These are phyloP conservation scores for Mesembryanthemum crystallinum DNA, from an alignment of 148 eudicot species.

Conservation along the genomic window DNA sequence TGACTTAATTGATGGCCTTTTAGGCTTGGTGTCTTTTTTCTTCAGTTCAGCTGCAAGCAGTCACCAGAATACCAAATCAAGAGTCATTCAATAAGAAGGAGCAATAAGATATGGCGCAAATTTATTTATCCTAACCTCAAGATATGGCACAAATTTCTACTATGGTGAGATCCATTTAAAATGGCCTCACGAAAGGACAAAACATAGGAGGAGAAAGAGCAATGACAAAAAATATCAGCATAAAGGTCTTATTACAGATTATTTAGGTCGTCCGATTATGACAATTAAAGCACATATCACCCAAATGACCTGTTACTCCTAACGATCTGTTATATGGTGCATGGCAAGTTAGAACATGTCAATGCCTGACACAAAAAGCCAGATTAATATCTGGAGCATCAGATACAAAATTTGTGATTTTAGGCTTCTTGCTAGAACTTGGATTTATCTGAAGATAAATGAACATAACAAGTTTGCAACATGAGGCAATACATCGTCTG, in stretches of 20 bases:
- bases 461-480: no score
- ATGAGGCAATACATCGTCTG: no score
- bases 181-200: background rate
- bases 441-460: no score
- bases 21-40: conserved; percentile 77
- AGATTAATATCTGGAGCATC: no score
- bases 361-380: background rate
- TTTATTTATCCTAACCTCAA: no score
- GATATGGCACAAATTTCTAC: background rate
- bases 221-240: background rate
- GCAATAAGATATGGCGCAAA: background rate
- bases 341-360: background rate
- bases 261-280: background rate
- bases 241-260: background rate
- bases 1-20: conserved; percentile 88
- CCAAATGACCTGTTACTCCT: background rate
- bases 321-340: background rate
- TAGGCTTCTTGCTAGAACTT: no score
- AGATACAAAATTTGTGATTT: no score
- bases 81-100: background rate
- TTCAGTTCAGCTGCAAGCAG: conserved; percentile 81
- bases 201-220: background rate
- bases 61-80: conserved; percentile 3
- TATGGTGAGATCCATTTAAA: no score
- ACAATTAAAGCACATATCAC: background rate